These are phyloP conservation scores for Aspergillus fumigatiaffinis DNA, from an alignment of 2,329 filamentous ascomycete genomes.

Conservation along the genomic window DNA sequence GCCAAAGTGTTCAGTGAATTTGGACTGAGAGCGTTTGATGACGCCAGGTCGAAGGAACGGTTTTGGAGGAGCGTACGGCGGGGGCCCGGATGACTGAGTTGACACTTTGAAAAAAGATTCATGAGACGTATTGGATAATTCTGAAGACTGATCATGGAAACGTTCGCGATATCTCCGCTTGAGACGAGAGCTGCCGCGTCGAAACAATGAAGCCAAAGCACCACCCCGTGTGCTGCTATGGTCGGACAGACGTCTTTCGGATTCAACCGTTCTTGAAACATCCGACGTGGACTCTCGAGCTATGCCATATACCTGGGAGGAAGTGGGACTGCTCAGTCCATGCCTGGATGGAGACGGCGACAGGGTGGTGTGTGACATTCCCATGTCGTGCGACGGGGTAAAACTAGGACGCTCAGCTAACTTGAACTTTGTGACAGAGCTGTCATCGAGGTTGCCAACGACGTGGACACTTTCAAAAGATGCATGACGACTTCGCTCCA, in stretches of 20 bases:
- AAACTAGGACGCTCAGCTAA: conserved; percentile 28
- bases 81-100: conserved; percentile 46
- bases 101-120: conserved; percentile 70
- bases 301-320: conserved; percentile 52
- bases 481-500: conserved; percentile 19
- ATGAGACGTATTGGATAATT: conserved; percentile 88
- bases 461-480: conserved; percentile 30
- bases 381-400: conserved; percentile 31
- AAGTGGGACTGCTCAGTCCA: conserved; percentile 46
- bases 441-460: conserved; percentile 32
- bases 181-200: conserved; percentile 56
- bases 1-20: conserved; percentile 87
- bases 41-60: conserved; percentile 50
- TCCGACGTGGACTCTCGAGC: conserved; percentile 50
- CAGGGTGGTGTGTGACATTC: conserved; percentile 30
- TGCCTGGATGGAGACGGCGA: conserved; percentile 41
- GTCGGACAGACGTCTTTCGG: conserved; percentile 54
- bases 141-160: conserved; percentile 57
- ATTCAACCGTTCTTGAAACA: conserved; percentile 50
- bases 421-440: conserved; percentile 28
- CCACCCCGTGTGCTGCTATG: conserved; percentile 44
- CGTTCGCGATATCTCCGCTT: conserved; percentile 52
- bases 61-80: conserved; percentile 35
- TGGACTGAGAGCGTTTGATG: conserved; percentile 79
- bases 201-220: conserved; percentile 72